A percentile compares a stretch with the other conserved stretches of the same genome.
Conservation (phyloP, 1,284 basidiomycete genomes). For the Microbotryum intermedium region DNA sequence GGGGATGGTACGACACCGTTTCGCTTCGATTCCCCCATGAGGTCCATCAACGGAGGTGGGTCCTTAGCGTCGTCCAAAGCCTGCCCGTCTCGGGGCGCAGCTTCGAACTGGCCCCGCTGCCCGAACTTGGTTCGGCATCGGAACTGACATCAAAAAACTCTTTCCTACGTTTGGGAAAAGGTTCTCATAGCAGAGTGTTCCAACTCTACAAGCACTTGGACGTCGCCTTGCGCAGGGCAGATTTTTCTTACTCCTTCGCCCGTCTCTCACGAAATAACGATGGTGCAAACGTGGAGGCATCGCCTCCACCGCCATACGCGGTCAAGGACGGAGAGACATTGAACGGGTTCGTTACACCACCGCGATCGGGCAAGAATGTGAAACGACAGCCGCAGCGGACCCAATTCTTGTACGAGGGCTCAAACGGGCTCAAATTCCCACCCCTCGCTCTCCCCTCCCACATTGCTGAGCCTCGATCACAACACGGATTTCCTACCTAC, state of each 20-base stretch:
- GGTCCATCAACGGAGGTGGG: conserved; percentile 64
- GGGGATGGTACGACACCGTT: conserved; percentile 40
- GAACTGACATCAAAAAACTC: not conserved
- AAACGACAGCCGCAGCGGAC: conserved; percentile 12
- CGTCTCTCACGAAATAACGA: conserved; percentile 32
- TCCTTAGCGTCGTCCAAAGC: not conserved
- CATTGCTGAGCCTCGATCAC: not conserved
- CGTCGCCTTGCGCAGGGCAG: conserved; percentile 47
- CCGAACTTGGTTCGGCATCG: too few relatives aligned
- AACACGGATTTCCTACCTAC: conserved; percentile 32
- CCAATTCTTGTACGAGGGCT: conserved; percentile 23
- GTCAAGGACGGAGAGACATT: conserved; percentile 43
- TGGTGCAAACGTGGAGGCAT: not conserved
- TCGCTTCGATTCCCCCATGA: conserved; percentile 64
- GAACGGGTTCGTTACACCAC: conserved; percentile 54
- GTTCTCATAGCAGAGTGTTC: conserved; percentile 62
- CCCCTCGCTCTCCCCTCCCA: conserved; percentile 15
- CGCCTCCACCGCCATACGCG: not conserved
- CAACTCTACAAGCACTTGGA: conserved; percentile 53
- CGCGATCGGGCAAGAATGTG: conserved; percentile 35
- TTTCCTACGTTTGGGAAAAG: conserved; percentile 39
- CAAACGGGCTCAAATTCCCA: conserved; percentile 16
- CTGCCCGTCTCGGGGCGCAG: not conserved
- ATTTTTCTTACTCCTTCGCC: conserved; percentile 65
- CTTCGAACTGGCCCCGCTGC: not conserved